These are phyloP conservation scores for Colletotrichum sp. DNA, from an alignment of 2,329 filamentous ascomycete species.

Conservation along the genomic window DNA sequence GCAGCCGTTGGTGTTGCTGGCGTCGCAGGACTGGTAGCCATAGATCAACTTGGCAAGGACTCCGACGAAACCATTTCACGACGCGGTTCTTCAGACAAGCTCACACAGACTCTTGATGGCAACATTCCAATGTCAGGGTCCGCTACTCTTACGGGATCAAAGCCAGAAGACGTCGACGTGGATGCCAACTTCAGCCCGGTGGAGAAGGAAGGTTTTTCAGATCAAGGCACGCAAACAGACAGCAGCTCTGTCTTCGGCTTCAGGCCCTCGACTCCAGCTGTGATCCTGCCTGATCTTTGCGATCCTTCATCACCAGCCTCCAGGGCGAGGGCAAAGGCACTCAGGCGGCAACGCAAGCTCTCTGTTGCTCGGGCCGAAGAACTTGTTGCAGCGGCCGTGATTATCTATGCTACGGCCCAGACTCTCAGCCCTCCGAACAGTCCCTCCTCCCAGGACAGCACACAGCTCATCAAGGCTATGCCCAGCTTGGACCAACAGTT, in stretches of 20 bases:
- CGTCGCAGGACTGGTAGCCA: not conserved
- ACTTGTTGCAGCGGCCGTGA: slow-evolving; percentile 57
- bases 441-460: slow-evolving; percentile 26
- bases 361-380: slow-evolving; percentile 56
- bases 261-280: slow-evolving; percentile 52
- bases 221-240: slow-evolving; percentile 21
- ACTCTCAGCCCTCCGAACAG: slow-evolving; percentile 47
- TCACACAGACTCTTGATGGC: slow-evolving; percentile 16
- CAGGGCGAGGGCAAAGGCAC: slow-evolving; percentile 45
- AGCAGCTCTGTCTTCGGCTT: slow-evolving; percentile 28
- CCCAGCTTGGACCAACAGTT: slow-evolving; percentile 30
- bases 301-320: slow-evolving; percentile 42
- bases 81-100: slow-evolving; percentile 16
- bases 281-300: slow-evolving; percentile 48
- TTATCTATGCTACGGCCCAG: slow-evolving; percentile 58
- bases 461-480: slow-evolving; percentile 27
- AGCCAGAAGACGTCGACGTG: not conserved
- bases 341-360: slow-evolving; percentile 50
- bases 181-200: not conserved
- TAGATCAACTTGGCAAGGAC: not conserved
- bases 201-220: not conserved
- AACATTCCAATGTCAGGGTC: not conserved
- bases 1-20: not conserved
- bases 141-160: not conserved
- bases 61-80: not conserved